Base-by-base conservation (phyloP, 208 protist genomes). In the Borovskyia barvae region DNA sequence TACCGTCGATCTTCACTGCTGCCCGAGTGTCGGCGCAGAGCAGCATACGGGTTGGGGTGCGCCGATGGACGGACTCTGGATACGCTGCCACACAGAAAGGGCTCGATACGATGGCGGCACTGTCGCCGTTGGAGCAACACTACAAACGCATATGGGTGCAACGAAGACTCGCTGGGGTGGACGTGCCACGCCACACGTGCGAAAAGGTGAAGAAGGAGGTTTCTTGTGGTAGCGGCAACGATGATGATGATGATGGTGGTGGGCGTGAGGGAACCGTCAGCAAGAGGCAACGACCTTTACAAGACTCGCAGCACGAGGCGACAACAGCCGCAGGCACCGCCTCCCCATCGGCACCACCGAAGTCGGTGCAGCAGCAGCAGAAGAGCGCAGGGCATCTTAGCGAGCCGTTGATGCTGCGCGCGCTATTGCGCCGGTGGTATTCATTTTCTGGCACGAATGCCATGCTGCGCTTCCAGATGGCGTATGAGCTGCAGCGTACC, bases 381-480 rank as follows among this genome's bases (percentile, higher is more conserved):
- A 12, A 30, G 24, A 71, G 57, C 61, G 49, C 19, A 7, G 59
- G 62, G 19, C 54, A 78, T n/a, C 71, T 90, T 6, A 93, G 86
- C 46, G 86, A 93, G 45, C 86, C 86, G 14, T 65, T 93, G 29
- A 36, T 90, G 60, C 52, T 87, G 47, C 71, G 70, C 1, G 69
- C 76, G 6, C n/a, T 93, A 3, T 24, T 93, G 46, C 70, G 56
- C 29, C 60, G 75, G 14, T 90, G 86, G 82, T 93, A 90, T 52
- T 46, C 77, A n/a, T 79, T 65, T 47, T 46, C 58, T 0, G 72
- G 37, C n/a, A 29, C 40, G 9, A 43, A 66, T 3, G 72, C 71
- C 15, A 40, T 75, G 9, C 24, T 55, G 26, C 8, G 11, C 7
- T 64, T 87, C 39, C 26, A 66, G 11, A 33, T 11, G 20, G 36